These are phyloP conservation scores for Colletotrichum sublineola DNA, from an alignment of 2,329 filamentous ascomycete genomes.

Conservation along the genomic window DNA sequence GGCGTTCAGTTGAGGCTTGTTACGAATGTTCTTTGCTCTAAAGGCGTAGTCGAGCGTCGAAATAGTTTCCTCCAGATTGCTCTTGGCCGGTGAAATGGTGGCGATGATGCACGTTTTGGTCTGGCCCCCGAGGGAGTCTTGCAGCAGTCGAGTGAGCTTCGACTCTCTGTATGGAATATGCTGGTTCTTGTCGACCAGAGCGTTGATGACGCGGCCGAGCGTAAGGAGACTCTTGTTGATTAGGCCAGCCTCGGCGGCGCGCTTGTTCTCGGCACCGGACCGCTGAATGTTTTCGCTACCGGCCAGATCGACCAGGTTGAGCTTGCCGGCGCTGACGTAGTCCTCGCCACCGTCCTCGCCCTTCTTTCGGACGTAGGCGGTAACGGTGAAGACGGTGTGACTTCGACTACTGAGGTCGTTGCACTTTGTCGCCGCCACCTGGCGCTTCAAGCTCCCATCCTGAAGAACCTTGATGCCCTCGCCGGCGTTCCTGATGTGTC, in stretches of 20 bases:
- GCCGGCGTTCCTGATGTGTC: constrained; percentile 86
- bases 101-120: constrained; percentile 99
- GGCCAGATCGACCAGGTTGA: constrained; percentile 96
- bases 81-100: constrained; percentile 93
- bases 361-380: constrained; percentile 86
- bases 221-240: constrained; percentile 99
- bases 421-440: constrained; percentile 99
- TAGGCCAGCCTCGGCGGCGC: constrained; percentile 92
- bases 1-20: constrained; percentile 96
- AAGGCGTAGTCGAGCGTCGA: constrained; percentile 98
- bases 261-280: constrained; percentile 97
- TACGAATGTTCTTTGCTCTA: constrained; percentile 97
- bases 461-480: constrained; percentile 92
- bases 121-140: constrained; percentile 94
- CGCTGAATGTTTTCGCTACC: constrained; percentile 98
- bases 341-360: constrained; percentile 90
- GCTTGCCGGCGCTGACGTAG: constrained; percentile 89
- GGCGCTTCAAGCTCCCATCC: constrained; percentile 89
- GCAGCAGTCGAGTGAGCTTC: constrained; percentile 77
- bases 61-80: constrained; percentile 97
- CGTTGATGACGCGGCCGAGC: constrained; percentile 96
- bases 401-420: constrained; percentile 97
- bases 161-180: constrained; percentile 96
- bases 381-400: constrained; percentile 98
- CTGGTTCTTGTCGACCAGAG: constrained; percentile 87